Evolutionary conservation across 352 stramenopile species (phyloP), one percentile per base, ranked within the genome.

Genomic region (Pythium grandisporangium): DNA sequence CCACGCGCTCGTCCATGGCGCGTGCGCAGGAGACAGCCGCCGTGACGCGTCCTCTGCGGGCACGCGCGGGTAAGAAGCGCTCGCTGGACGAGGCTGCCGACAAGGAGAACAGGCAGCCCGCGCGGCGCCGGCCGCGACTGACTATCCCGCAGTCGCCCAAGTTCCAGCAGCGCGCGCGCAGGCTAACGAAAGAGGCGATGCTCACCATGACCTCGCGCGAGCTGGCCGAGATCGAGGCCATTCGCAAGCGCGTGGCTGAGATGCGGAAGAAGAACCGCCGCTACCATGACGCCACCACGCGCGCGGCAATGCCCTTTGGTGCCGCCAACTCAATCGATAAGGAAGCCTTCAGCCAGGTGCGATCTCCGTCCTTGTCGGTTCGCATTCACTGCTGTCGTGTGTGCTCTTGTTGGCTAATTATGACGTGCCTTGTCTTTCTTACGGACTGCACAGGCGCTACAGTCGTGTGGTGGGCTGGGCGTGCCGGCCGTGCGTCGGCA

Each of bases 91-190:
- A 68, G 36, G n/a, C n/a, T n/a, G 46, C 46, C 26, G 53, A 55
- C 44, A 63, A 63, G 39, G 48, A 63, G 36, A 63, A 63, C 23
- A 27, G 24, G 12, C 20, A 24, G 0, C 33, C 42, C 3, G 58
- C 58, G 41, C 21, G 24, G 32, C 43, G 45, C 8, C 24, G 16
- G 7, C 33, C 38, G 1, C 64, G 61, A 5, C 57, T 88, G 20
- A 88, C 75, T 33, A 72, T 88, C 34, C 75, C 75, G 6, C 54
- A 72, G 50, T 84, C 69, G 33, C 75, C 75, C 22, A 84, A 88
- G 46, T 75, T 88, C 36, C 60, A 66, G 22, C 37, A 43, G n/a
- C 34, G 54, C 14, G 29, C 58, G 74, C 63, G 43, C 37, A 13
- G 7, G 23, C 41, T 37, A 3, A 38, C 68, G 13, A 49, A 53